Percentiles rank a stretch among this genome's conserved stretches.
phyloP scores from a whole-genome alignment of 2,329 filamentous ascomycete genomes.

The Exophiala sideris region DNA sequence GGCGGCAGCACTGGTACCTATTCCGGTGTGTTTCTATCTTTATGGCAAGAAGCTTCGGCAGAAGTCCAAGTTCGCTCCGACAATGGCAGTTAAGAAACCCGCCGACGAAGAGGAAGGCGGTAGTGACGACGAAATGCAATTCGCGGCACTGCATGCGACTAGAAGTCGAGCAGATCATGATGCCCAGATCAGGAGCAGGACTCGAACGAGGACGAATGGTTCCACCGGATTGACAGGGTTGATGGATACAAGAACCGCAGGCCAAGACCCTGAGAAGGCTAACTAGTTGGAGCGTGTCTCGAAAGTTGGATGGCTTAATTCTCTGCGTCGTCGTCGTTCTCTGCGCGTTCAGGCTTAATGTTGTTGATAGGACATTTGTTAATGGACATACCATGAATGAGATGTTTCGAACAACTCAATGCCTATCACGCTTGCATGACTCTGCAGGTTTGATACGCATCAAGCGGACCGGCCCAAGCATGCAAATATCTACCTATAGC shows the following conservation, averaged over 20 bases:
- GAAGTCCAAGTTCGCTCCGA: slow-evolving; percentile 35
- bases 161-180: slow-evolving; percentile 26
- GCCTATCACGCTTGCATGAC: no score
- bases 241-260: neutral
- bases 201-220: slow-evolving; percentile 16
- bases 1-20: slow-evolving; percentile 36
- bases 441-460: no score
- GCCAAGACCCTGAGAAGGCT: neutral
- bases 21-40: slow-evolving; percentile 38
- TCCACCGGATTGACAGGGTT: neutral
- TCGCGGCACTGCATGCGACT: slow-evolving; percentile 26
- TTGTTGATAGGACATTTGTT: no score
- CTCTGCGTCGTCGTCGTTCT: no score
- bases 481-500: slow-evolving; percentile 10
- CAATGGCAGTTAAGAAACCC: slow-evolving; percentile 49
- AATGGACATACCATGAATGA: no score
- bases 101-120: slow-evolving; percentile 33
- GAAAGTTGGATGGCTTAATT: no score
- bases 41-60: slow-evolving; percentile 30
- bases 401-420: no score
- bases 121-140: slow-evolving; percentile 23
- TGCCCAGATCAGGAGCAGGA: slow-evolving; percentile 6
- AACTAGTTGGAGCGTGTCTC: neutral
- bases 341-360: no score
- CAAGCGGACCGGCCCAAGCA: no score